Evolutionary conservation across 2,329 filamentous ascomycete genomes (phyloP), one percentile per base, ranked within the genome.

Genomic region (Scedosporium apiospermum): DNA sequence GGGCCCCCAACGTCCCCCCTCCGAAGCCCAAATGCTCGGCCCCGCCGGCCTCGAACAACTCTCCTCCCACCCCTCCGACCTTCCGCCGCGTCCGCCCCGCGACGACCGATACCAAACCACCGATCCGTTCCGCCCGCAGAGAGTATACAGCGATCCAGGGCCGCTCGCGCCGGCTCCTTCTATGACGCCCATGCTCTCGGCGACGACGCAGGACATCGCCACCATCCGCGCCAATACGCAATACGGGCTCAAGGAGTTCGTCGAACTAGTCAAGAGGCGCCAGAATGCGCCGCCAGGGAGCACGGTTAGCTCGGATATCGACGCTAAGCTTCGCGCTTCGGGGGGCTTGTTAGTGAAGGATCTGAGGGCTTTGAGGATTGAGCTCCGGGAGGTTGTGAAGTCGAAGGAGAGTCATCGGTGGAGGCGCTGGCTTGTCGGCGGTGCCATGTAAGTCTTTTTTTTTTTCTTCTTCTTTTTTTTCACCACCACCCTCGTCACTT

Each of bases 371-470:
- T 68, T 85, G 65, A 73, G 80, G 21, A 71, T 72, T 23, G 75
- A 80, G 64, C 75, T 84, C 3, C 71, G 75, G 4, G 71, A 71
- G 2, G 66, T 82, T 53, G 74, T 75, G 41, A 78, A 75, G 66
- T 71, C 69, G 10, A 78, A 77, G 0, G 79, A 84, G 69, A 72
- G 73, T 41, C 76, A 79, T 55, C 75, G 82, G 42, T 84, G 81
- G 80, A 75, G 81, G 57, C 76, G 76, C 65, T 82, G 80, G 77
- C 66, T 83, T 14, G 68, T 84, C 1, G 81, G 82, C 3, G 80
- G 80, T 0, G 67, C 79, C 16, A 70, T 83, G 81, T 84, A 67
- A 77, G 80, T 74, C 9, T 26, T 41, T 63, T 55, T 21, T 34
- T 3, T n/a, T n/a, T n/a, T n/a, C n/a, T n/a, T n/a, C n/a, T n/a